These are phyloP conservation scores for Lodderomyces parapsilosis DNA, from an alignment of 1,139 yeast species.

Conservation along the genomic window DNA sequence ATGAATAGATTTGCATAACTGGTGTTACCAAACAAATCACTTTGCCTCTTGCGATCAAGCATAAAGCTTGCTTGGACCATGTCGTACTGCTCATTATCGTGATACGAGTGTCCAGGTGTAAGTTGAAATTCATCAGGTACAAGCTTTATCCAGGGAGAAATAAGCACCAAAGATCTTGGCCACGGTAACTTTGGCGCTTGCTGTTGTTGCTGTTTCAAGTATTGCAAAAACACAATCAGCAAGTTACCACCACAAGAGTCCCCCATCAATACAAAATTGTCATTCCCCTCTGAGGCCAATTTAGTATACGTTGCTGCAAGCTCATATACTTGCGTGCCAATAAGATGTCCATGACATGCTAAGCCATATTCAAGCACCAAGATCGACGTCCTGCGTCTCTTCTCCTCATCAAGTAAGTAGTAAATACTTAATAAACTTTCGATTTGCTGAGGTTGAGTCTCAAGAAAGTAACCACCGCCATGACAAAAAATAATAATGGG, in stretches of 20 bases:
- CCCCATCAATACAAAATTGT: constrained; percentile 35
- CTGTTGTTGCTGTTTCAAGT: constrained; percentile 17
- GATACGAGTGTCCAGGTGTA: constrained; percentile 32
- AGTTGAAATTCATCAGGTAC: constrained; percentile 14
- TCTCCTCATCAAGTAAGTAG: constrained; percentile 26
- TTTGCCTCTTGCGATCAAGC: background rate
- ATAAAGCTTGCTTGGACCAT: constrained; percentile 21
- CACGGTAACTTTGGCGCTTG: constrained; percentile 18
- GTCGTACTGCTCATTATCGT: constrained; percentile 33
- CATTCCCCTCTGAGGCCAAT: constrained; percentile 25
- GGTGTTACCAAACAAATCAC: constrained; percentile 13
- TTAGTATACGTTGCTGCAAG: constrained; percentile 30
- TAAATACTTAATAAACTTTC: constrained; percentile 31
- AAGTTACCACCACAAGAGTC: constrained; percentile 47
- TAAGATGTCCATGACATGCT: constrained; percentile 28
- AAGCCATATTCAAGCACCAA: constrained; percentile 41
- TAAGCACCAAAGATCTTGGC: constrained; percentile 33
- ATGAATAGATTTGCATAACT: constrained; percentile 11
- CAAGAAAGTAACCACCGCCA: constrained; percentile 45
- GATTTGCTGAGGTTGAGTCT: constrained; percentile 34
- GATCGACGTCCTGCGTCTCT: constrained; percentile 27
- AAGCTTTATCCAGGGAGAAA: constrained; percentile 42
- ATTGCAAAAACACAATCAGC: constrained; percentile 29
- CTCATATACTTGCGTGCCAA: constrained; percentile 39
- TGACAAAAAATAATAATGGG: constrained; percentile 40